phyloP scores from a whole-genome alignment of 257 asterid genomes.

The Nicotiana benthamiana region DNA sequence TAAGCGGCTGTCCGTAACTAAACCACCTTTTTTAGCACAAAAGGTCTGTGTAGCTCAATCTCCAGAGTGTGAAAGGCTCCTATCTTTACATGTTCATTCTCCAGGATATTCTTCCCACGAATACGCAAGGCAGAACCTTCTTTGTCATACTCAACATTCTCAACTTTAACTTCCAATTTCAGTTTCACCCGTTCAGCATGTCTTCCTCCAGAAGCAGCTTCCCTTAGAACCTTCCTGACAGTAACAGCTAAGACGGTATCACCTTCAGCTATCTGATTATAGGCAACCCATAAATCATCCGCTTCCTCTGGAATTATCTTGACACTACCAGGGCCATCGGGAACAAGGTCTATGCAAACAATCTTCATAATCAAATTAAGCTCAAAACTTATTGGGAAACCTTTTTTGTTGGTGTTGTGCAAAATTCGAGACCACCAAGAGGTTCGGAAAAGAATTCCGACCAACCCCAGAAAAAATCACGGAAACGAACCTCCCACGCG shows the following conservation, averaged over 20 bases:
- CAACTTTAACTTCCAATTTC: conserved; percentile 69
- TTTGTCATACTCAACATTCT: conserved; percentile 85
- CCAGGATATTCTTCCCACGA: conserved; percentile 86
- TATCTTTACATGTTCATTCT: conserved; percentile 93
- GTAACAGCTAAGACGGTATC: conserved; percentile 66
- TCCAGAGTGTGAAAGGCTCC: conserved; percentile 99
- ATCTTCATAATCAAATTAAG: conserved; percentile 45
- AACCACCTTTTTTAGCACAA: conserved; percentile 91
- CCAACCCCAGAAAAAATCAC: no score
- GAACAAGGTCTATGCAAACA: conserved; percentile 43
- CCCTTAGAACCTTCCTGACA: conserved; percentile 86
- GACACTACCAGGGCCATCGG: conserved; percentile 82
- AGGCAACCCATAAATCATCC: conserved; percentile 86
- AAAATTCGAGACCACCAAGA: no score
- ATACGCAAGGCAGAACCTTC: conserved; percentile 88
- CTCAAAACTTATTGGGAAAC: background rate
- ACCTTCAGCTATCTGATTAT: conserved; percentile 71
- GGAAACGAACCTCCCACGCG: no score
- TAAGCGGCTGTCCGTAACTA: no score
- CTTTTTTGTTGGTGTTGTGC: no score
- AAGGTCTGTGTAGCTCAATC: conserved; percentile 80
- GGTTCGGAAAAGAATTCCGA: no score
- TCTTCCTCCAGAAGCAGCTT: conserved; percentile 88
- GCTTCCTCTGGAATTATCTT: conserved; percentile 93
- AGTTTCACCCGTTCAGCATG: conserved; percentile 85